These are phyloP conservation scores for Penicillium sp. DNA, from an alignment of 2,329 filamentous ascomycete species.

Conservation along the genomic window DNA sequence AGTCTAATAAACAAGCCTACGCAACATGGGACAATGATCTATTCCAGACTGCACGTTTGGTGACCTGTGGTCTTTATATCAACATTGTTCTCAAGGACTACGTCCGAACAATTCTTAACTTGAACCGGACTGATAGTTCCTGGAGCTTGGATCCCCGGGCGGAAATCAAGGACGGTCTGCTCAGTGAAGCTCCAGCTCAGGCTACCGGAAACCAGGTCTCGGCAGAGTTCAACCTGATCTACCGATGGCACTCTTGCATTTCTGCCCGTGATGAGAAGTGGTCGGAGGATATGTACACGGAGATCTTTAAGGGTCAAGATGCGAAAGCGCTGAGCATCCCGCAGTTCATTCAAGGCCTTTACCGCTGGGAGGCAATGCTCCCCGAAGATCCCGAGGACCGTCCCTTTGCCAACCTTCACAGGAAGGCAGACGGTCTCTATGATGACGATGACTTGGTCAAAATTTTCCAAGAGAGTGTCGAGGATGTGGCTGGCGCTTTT, in stretches of 20 bases:
- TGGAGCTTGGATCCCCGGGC: constrained; percentile 66
- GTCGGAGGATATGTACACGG: constrained; percentile 57
- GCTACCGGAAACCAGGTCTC: constrained; percentile 68
- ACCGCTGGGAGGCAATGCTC: constrained; percentile 43
- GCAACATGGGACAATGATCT: constrained; percentile 43
- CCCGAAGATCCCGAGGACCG: constrained; percentile 49
- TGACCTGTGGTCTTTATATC: constrained; percentile 57
- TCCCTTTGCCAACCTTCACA: constrained; percentile 52
- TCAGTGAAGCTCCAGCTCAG: constrained; percentile 50
- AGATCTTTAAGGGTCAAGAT: constrained; percentile 47
- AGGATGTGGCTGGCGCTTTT: constrained; percentile 61
- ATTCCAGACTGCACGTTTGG: constrained; percentile 58
- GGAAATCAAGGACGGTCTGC: constrained; percentile 53
- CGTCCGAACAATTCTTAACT: constrained; percentile 61
- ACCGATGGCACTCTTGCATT: constrained; percentile 65
- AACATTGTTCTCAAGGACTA: constrained; percentile 62
- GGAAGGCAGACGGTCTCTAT: constrained; percentile 54
- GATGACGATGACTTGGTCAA: constrained; percentile 59
- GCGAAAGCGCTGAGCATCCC: constrained; percentile 35
- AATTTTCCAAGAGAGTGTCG: constrained; percentile 59
- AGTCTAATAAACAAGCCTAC: constrained; percentile 38
- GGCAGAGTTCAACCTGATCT: constrained; percentile 68
- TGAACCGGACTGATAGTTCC: constrained; percentile 59
- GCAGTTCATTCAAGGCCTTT: constrained; percentile 43
- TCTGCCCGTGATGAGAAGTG: constrained; percentile 63